Base-by-base conservation (phyloP, 495 filamentous ascomycete genomes). In the Astrothelium macrocarpum region DNA sequence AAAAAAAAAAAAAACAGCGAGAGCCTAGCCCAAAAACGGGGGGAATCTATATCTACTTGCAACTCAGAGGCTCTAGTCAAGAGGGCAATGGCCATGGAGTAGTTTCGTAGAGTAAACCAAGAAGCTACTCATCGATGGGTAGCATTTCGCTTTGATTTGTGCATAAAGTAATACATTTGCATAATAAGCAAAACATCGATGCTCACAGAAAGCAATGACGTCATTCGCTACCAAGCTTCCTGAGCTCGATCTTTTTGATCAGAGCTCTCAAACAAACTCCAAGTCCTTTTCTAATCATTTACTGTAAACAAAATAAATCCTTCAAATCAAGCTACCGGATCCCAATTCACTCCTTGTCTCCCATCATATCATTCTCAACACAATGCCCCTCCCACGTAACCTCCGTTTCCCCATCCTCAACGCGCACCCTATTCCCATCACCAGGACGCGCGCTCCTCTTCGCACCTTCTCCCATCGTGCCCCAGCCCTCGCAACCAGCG, bases 401-500 rank as follows among this genome's bases (percentile, higher is more conserved):
- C 49, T 56, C 4, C 49, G 49, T 20, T 56, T 56, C 4, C 49
- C 49, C 1, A 56, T 56, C 49, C 49, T 56, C 23, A 56, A 56
- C 49, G 49, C 49, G 23, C 49, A 56, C 49, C 23, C 49, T 25
- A 12, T 56, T 16, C 49, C 49, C 25, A 56, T 10, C 25, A 56
- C 23, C 25, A 56, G 9, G 23, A 56, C 25, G 10, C 4, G n/a
- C 7, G 3, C 61, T 12, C 62, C 64, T 59, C 62, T 73, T 36
- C 72, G 72, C 18, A 64, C 70, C 2, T 60, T 66, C 43, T 53
- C 67, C 25, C 53, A 62, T 26, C 26, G 49, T n/a, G 56, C 63
- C 32, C 66, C 67, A 29, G 64, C 62, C 56, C 42, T 66, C 16
- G 63, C 71, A n/a, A 53, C 66, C 31, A 31, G 64, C 46, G 74